These are phyloP conservation scores for Darksidea phi DNA, from an alignment of 495 filamentous ascomycete species.

Conservation along the genomic window DNA sequence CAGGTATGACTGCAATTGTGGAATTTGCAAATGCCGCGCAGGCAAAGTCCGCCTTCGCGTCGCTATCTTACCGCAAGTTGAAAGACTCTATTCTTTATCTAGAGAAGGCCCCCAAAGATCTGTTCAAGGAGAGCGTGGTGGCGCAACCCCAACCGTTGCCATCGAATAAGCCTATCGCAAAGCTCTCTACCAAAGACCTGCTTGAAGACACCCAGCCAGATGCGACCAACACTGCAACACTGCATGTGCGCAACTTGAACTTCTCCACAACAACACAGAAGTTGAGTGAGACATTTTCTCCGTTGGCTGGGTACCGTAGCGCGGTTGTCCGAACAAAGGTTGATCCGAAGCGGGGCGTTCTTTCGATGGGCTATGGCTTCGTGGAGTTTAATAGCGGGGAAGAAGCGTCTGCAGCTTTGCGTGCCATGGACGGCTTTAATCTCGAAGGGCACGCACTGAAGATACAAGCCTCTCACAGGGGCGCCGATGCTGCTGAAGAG, in stretches of 20 bases:
- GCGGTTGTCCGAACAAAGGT: constrained; percentile 83
- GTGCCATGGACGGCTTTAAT: constrained; percentile 80
- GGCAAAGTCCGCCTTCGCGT: constrained; percentile 75
- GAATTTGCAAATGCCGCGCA: constrained; percentile 76
- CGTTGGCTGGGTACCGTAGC: constrained; percentile 62
- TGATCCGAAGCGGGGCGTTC: constrained; percentile 71
- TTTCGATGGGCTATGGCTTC: constrained; percentile 60
- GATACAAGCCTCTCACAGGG: constrained; percentile 81
- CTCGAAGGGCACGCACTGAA: constrained; percentile 82
- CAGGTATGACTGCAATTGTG: constrained; percentile 87
- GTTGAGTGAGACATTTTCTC: constrained; percentile 70
- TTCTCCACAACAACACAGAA: constrained; percentile 79
- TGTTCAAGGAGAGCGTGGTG: constrained; percentile 54
- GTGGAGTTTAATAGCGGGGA: constrained; percentile 77
- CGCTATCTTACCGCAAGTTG: constrained; percentile 81
- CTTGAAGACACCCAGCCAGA: constrained; percentile 53
- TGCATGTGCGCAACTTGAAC: constrained; percentile 90
- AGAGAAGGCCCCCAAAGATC: constrained; percentile 83
- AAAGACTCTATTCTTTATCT: constrained; percentile 90
- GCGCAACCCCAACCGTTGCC: constrained; percentile 29
- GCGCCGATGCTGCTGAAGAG: constrained; percentile 81
- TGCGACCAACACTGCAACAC: constrained; percentile 64
- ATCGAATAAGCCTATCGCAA: constrained; percentile 28
- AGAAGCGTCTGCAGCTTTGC: constrained; percentile 73
- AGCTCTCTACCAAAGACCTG: constrained; percentile 57